Evolutionary conservation across 257 asterid species (phyloP), one percentile per base, ranked within the genome.

Genomic region (Ilex aquifolium): DNA sequence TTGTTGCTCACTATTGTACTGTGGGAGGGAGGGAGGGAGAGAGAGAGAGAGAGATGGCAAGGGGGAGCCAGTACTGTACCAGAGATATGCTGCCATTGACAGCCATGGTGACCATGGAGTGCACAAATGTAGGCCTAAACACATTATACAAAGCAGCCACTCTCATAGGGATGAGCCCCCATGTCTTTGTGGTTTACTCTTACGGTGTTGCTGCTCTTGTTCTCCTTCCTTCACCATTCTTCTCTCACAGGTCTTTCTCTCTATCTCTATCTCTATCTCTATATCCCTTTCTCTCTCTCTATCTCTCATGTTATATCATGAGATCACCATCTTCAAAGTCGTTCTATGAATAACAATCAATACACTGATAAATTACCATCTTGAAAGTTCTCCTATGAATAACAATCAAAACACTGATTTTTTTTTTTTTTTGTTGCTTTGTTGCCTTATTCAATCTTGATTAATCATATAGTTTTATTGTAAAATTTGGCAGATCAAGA

Each of bases 101-200:
- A 27, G 87, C 83, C 32, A 61, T 90, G 74, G 90, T 87, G 29
- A 44, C 74, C 48, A 83, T 83, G 90, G 95, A 90, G 66, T 80
- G 86, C 68, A 70, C 78, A 31, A 83, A 85, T 88, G 97, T 90
- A 44, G 85, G 83, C 29, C 85, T 90, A 61, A 87, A 90, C 79
- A 90, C 97, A 2, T 82, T 90, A 60, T 90, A 76, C 88, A 90
- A 90, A 54, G 68, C 86, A 57, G 95, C 95, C 65, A 79, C 95
- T 14, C 61, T 49, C 56, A 60, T 56, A 51, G 86, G 91, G 71
- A 85, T 90, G 95, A 90, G 91, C 72, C 82, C 81, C 60, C 83
- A 81, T 75, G 95, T 90, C 44, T 90, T 87, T 79, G 67, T 90
- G 46, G 92, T 82, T 64, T 90, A 83, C 70, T 83, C 89, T 70